These are phyloP conservation scores for Candida coleopterorum DNA, from an alignment of 805 yeast genomes.

Conservation along the genomic window DNA sequence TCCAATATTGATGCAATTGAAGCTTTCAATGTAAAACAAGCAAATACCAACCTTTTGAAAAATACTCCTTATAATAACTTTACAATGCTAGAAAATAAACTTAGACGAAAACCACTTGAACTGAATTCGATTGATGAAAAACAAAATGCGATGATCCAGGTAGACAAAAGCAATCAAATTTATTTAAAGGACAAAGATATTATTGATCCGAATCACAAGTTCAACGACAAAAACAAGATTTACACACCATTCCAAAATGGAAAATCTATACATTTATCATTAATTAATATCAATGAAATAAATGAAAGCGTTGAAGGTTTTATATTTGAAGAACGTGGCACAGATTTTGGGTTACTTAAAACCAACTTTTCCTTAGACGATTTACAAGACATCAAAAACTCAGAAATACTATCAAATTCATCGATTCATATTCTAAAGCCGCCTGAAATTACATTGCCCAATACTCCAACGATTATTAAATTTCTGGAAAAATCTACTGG, in stretches of 20 bases:
- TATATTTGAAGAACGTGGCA: neutral
- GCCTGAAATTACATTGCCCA: neutral
- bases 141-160: neutral
- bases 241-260: neutral
- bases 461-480: neutral
- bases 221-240: neutral
- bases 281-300: neutral
- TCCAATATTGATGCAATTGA: neutral
- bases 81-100: neutral
- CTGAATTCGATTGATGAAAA: neutral
- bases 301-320: no score
- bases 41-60: neutral
- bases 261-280: neutral
- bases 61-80: neutral
- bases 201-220: neutral
- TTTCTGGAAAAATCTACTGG: neutral
- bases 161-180: neutral
- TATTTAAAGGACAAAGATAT: neutral
- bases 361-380: neutral
- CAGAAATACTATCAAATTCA: no score
- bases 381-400: neutral
- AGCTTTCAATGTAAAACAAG: constrained; percentile 1
- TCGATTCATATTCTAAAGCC: neutral
- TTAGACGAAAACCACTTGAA: neutral
- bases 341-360: neutral